Percentiles rank a stretch among this genome's conserved stretches.
Conservation (phyloP, 306 rosid species). For the Potentilla sterilis region DNA sequence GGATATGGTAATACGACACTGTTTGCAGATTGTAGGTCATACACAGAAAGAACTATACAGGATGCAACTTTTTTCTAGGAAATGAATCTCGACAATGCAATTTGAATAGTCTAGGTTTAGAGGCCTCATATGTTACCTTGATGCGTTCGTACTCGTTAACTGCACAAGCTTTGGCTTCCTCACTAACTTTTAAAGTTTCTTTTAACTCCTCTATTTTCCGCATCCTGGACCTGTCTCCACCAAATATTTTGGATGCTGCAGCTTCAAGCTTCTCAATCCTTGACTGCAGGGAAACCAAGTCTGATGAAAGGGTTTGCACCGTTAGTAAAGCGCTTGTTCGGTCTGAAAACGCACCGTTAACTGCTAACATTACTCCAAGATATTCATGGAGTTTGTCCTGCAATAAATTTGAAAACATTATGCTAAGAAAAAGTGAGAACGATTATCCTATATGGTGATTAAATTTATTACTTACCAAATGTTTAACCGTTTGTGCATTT, state of each 20-base stretch:
- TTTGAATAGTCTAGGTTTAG: neutral
- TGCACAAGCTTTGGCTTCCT: conserved; percentile 82
- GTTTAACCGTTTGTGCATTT: conserved; percentile 82
- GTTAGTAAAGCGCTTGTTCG: conserved; percentile 80
- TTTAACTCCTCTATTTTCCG: conserved; percentile 76
- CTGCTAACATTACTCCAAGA: conserved; percentile 80
- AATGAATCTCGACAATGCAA: neutral
- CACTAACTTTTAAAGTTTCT: conserved; percentile 64
- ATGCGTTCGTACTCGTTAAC: conserved; percentile 77
- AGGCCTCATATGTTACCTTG: conserved; percentile 49
- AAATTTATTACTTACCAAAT: conserved; percentile 55
- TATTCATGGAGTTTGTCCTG: conserved; percentile 90
- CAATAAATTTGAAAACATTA: conserved; percentile 13
- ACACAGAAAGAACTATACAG: neutral
- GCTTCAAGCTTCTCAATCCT: conserved; percentile 85
- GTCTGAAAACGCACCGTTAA: conserved; percentile 75
- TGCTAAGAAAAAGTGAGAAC: neutral
- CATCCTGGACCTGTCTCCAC: conserved; percentile 73
- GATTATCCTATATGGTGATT: neutral
- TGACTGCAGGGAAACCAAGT: conserved; percentile 63
- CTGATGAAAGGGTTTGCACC: conserved; percentile 75
- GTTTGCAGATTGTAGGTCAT: neutral
- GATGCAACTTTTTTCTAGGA: neutral
- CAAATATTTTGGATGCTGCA: conserved; percentile 87
- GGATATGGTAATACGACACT: neutral